Percentiles rank a stretch among this genome's conserved stretches.
Conservation (phyloP, 2,329 filamentous ascomycete genomes). For the Arthrobotrys sinensis region DNA sequence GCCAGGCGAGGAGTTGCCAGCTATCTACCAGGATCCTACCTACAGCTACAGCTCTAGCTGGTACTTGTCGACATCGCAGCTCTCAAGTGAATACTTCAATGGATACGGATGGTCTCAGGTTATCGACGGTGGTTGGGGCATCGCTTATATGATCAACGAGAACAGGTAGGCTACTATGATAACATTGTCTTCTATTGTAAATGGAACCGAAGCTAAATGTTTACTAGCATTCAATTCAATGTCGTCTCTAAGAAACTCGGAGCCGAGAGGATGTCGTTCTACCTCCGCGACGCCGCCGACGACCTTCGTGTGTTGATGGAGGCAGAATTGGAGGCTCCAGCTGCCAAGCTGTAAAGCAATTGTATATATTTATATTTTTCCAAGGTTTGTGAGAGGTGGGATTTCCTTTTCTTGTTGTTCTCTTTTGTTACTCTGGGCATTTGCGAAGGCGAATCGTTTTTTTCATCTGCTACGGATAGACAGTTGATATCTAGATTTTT, state of each 20-base stretch:
- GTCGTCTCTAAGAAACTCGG: conserved; percentile 94
- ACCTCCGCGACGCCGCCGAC: conserved; percentile 90
- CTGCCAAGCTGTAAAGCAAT: conserved; percentile 83
- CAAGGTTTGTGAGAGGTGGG: conserved; percentile 19
- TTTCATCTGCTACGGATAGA: conserved; percentile 42
- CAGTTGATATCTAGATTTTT: conserved; percentile 44
- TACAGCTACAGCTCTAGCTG: conserved; percentile 87
- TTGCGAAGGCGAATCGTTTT: conserved; percentile 52
- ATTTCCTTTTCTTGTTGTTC: conserved; percentile 9
- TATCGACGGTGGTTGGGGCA: conserved; percentile 93
- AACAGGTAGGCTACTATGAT: conserved; percentile 76
- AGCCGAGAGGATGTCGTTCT: conserved; percentile 93
- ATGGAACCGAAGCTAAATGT: conserved; percentile 62
- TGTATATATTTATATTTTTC: conserved; percentile 27
- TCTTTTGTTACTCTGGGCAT: conserved; percentile 41
- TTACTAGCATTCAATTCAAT: conserved; percentile 90
- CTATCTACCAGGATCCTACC: conserved; percentile 88
- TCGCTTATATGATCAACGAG: conserved; percentile 99
- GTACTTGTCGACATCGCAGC: conserved; percentile 89
- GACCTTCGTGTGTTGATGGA: conserved; percentile 90
- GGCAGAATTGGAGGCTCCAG: conserved; percentile 82
- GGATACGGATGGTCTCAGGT: conserved; percentile 99
- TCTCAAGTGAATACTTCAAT: conserved; percentile 98
- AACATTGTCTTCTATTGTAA: conserved; percentile 16
- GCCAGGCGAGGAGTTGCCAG: conserved; percentile 84